Conservation (phyloP, 1,284 basidiomycete genomes). For the Cerrena zonata region DNA sequence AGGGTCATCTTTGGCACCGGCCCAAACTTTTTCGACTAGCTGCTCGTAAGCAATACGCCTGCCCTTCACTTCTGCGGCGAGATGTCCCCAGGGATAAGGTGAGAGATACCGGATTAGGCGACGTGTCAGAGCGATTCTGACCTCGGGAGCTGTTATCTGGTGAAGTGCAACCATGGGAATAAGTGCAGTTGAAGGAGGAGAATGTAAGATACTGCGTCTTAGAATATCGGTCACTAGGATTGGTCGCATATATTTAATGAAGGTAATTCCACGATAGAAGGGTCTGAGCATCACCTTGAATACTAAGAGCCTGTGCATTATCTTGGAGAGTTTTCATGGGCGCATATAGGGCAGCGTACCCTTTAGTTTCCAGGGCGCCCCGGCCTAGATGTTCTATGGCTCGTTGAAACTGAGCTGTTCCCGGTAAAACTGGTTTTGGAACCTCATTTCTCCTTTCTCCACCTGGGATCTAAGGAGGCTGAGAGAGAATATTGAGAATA, state of each 20-base stretch:
- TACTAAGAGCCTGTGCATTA: neutral
- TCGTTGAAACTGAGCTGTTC: neutral
- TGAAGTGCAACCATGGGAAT: constrained; percentile 34
- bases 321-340: neutral
- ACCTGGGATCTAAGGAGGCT: too few relatives aligned
- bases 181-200: constrained; percentile 48
- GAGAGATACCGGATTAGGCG: constrained; percentile 66
- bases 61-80: constrained; percentile 52
- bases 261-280: neutral
- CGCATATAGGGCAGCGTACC: neutral
- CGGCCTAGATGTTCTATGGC: neutral
- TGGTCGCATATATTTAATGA: neutral
- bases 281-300: neutral
- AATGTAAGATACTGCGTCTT: constrained; percentile 29
- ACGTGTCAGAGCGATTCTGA: constrained; percentile 45
- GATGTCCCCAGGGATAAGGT: constrained; percentile 67
- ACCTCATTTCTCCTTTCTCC: too few relatives aligned
- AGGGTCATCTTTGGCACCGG: neutral
- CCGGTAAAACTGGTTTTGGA: too few relatives aligned
- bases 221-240: constrained; percentile 32
- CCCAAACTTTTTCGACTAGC: constrained; percentile 45
- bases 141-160: constrained; percentile 29
- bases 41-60: constrained; percentile 37
- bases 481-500: too few relatives aligned
- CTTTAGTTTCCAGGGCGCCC: neutral